Evolutionary conservation across 805 yeast species (phyloP), one percentile per base, ranked within the genome.

Genomic region (Lachancea sp.): DNA sequence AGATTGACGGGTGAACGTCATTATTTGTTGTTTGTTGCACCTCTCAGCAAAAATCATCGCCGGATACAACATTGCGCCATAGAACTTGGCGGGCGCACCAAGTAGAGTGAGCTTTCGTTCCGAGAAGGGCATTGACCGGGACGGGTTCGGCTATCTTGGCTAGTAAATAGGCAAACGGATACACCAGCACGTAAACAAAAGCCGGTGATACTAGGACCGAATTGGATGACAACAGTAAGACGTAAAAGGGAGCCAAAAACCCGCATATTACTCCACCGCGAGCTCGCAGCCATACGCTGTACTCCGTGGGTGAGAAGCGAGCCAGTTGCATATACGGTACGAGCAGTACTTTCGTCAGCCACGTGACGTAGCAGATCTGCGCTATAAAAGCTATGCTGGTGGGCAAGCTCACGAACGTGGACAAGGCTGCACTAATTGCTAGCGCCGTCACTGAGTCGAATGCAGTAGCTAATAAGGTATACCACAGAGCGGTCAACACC

Each of bases 191-290:
- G 13, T 78, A 77, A 49, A 74, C 75, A 17, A 73, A 62, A 12
- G 77, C 52, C 18, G 75, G 65, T 0, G 81, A 74, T 3, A 73
- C 53, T 51, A 68, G 68, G 0, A 79, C 81, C 5, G 18, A 5
- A 31, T 62, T 20, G 17, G 15, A 59, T 7, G 33, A 19, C 7
- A 26, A 38, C 44, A 77, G 58, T 40, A 75, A 56, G 44, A 64
- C 50, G 50, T 66, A 78, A 57, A 70, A 74, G 38, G 69, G 69
- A 8, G 75, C 55, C 2, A 82, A 78, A 50, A 78, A 78, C 5
- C 82, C 83, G 49, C 74, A 72, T 41, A 80, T 59, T 26, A 75
- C 68, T 0, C 82, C 83, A 44, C 74, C 77, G 33, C 84, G 66
- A 12, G 78, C 69, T 11, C 65, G 65, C 38, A 69, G 60, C 84